These are phyloP conservation scores for Talaromyces amestolkiae DNA, from an alignment of 2,329 filamentous ascomycete genomes.

Conservation along the genomic window DNA sequence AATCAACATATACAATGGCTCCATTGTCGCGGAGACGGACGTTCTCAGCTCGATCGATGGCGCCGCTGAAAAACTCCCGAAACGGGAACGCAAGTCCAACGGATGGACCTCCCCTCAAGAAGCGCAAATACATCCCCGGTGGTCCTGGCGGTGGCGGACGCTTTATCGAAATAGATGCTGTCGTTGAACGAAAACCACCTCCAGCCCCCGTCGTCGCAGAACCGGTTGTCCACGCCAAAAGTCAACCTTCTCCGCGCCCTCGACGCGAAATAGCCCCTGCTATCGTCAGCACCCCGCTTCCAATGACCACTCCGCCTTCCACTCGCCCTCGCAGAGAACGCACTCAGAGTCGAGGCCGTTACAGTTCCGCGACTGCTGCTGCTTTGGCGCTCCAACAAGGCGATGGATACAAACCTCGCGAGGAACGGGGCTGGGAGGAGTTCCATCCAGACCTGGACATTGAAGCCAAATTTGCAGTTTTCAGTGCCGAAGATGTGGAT, in stretches of 20 bases:
- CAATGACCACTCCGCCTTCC: constrained; percentile 38
- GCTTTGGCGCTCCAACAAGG: constrained; percentile 85
- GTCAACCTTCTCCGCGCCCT: constrained; percentile 50
- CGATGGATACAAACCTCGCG: constrained; percentile 94
- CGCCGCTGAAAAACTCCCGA: constrained; percentile 32
- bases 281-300: constrained; percentile 25
- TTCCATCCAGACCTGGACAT: constrained; percentile 96
- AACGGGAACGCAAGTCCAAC: constrained; percentile 29
- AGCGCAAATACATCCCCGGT: constrained; percentile 77
- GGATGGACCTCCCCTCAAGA: constrained; percentile 65
- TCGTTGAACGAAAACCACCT: constrained; percentile 52
- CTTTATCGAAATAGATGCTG: constrained; percentile 70
- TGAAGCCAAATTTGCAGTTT: constrained; percentile 73
- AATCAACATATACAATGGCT: constrained; percentile 28
- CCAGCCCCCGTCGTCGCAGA: constrained; percentile 25
- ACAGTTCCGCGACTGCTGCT: constrained; percentile 78
- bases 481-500: constrained; percentile 81
- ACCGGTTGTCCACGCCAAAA: constrained; percentile 41
- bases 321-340: constrained; percentile 43
- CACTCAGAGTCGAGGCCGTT: constrained; percentile 60
- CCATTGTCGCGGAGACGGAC: constrained; percentile 31
- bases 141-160: constrained; percentile 82
- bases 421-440: constrained; percentile 96
- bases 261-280: constrained; percentile 50
- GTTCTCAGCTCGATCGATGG: constrained; percentile 32